Evolutionary conservation across 2,329 filamentous ascomycete species (phyloP).

Genomic region (Dactylellina leptospora): DNA sequence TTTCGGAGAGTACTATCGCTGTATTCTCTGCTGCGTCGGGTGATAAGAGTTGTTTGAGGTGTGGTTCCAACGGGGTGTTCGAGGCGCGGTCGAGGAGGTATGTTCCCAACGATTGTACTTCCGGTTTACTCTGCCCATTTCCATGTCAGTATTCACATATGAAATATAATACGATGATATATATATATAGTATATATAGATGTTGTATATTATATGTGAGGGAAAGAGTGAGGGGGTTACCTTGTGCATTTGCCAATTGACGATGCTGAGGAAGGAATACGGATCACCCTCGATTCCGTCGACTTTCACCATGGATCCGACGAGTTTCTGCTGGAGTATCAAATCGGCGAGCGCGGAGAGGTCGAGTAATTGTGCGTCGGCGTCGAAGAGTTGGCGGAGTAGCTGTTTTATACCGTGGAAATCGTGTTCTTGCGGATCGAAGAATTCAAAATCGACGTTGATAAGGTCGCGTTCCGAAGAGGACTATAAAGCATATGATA

Average conservation of each 20-base stretch:
- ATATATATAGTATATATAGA: background rate
- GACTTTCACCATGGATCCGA: conserved; percentile 97
- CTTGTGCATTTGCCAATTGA: conserved; percentile 81
- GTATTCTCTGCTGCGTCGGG: conserved; percentile 66
- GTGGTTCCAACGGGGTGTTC: conserved; percentile 37
- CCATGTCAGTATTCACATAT: background rate
- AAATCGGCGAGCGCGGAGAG: conserved; percentile 85
- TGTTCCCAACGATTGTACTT: conserved; percentile 67
- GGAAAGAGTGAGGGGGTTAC: conserved; percentile 58
- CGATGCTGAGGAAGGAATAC: conserved; percentile 59
- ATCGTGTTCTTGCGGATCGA: conserved; percentile 91
- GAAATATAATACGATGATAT: background rate
- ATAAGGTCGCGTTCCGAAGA: conserved; percentile 60
- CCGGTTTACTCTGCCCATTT: conserved; percentile 61
- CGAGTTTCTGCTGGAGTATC: conserved; percentile 82
- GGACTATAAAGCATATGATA: conserved; percentile 7
- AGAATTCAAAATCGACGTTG: conserved; percentile 98
- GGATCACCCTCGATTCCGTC: conserved; percentile 82
- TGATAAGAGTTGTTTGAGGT: conserved; percentile 60
- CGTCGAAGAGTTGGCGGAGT: conserved; percentile 88
- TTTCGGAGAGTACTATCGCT: conserved; percentile 87
- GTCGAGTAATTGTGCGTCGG: conserved; percentile 84
- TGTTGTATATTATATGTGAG: background rate
- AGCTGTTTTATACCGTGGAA: conserved; percentile 94
- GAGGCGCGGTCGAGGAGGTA: conserved; percentile 67